phyloP scores from a whole-genome alignment of 371 early-diverging fungal genomes.

The Capillidium rhysosporum region DNA sequence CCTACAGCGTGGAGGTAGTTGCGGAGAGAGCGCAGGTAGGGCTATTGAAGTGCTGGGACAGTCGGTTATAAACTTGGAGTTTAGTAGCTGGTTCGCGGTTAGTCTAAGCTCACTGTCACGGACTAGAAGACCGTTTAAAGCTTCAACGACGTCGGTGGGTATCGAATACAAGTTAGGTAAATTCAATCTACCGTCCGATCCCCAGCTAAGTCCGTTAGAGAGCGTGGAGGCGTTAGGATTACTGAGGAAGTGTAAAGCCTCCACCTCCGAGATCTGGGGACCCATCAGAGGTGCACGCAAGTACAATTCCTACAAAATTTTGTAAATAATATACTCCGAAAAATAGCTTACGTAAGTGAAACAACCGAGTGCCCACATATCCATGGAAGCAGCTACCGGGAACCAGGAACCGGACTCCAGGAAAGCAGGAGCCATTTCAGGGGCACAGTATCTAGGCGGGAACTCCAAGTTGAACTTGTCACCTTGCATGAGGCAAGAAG shows the following conservation, averaged over 20 bases:
- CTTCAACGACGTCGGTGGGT: neutral
- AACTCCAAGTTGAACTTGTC: neutral
- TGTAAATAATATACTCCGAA: neutral
- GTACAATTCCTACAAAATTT: constrained; percentile 2
- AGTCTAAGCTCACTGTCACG: neutral
- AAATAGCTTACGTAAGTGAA: constrained; percentile 2
- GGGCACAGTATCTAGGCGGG: constrained; percentile 1
- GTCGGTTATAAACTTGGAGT: neutral
- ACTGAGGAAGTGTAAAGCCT: neutral
- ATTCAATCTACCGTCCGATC: neutral
- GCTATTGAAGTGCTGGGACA: neutral
- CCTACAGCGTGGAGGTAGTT: neutral
- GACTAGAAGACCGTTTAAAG: neutral
- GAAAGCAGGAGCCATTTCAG: constrained; percentile 1
- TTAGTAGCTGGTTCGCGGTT: neutral
- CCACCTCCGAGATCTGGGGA: neutral
- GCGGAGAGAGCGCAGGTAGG: neutral
- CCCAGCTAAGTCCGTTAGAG: neutral
- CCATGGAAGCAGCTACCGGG: neutral
- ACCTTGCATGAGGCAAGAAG: neutral
- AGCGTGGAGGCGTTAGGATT: neutral
- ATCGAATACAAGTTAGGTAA: neutral
- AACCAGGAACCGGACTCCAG: neutral
- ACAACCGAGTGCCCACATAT: constrained; percentile 7
- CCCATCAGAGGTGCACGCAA: neutral